Evolutionary conservation across 495 filamentous ascomycete species (phyloP), one percentile per base, ranked within the genome.

Genomic region (Xylaria bambusicola): DNA sequence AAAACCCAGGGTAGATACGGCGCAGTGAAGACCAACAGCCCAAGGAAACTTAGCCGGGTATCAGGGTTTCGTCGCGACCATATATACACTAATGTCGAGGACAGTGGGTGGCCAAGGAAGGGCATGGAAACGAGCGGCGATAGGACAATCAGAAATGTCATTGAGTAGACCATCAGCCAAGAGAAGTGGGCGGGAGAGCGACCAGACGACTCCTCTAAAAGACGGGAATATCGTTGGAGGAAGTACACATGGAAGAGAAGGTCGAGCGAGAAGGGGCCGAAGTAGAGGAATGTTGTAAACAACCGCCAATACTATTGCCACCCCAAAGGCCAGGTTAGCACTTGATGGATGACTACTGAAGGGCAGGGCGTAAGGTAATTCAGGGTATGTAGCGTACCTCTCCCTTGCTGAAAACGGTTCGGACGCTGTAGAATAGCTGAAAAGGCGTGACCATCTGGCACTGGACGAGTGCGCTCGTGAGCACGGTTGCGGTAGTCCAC

Each of bases 161-260:
- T 89, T 48, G 92, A 87, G 70, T 95, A 98, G 54, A 93, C 75
- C 12, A 98, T 79, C 21, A 98, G 78, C 93, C 93, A 98, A 18
- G 92, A 88, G 79, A 96, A 98, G 66, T 95, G 88, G 2, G 95
- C 94, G 1, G 92, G 86, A 8, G 91, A 95, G 40, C 87, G 84
- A 29, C 92, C 92, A 42, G 91, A 92, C 0, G 90, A 91, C 74
- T 97, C 94, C 75, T 98, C 94, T 36, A 98, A 86, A 27, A 97
- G 87, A 38, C 95, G 90, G 10, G 93, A 92, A 77, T 98, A 98
- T 24, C 94, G 91, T 68, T 96, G 92, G 44, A 98, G 85, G 80
- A 98, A 98, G 82, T 97, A 98, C 75, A 98, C 89, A 70, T 98
- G 95, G 83, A 97, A 98, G 66, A 98, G 83, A 23, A 98, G 86